phyloP scores from a whole-genome alignment of 2,329 filamentous ascomycete species.

The Diaporthe sp. region DNA sequence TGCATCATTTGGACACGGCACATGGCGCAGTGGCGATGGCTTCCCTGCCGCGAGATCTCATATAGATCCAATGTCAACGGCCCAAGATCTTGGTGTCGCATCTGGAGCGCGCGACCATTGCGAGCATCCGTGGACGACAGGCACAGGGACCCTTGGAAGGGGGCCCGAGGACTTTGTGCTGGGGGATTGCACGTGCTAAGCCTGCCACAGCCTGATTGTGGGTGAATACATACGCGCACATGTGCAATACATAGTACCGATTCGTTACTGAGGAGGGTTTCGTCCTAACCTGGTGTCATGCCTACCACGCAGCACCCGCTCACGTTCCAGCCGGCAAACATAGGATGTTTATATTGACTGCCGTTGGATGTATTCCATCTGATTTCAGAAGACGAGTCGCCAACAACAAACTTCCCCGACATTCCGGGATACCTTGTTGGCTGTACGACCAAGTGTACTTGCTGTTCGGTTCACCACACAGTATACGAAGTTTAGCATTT shows the following conservation, averaged over 20 bases:
- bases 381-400: constrained; percentile 16
- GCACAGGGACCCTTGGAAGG: not conserved
- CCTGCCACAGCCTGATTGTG: not conserved
- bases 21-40: constrained; percentile 11
- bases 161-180: not conserved
- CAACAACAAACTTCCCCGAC: not conserved
- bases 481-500: not conserved
- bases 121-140: not conserved
- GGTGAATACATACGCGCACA: not conserved
- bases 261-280: constrained; percentile 17
- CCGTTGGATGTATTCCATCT: not conserved
- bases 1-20: constrained; percentile 5
- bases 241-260: constrained; percentile 1
- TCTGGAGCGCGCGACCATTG: not conserved
- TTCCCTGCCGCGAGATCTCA: not conserved
- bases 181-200: not conserved
- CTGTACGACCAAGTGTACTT: not conserved
- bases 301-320: not conserved
- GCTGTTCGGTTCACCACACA: not conserved
- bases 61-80: not conserved
- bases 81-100: constrained; percentile 22
- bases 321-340: not conserved
- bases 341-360: constrained; percentile 7
- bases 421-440: not conserved
- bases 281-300: constrained; percentile 16